Percentiles rank a stretch among this genome's conserved stretches.
phyloP scores from a whole-genome alignment of 805 yeast species.

The Candida arabinofermentans region DNA sequence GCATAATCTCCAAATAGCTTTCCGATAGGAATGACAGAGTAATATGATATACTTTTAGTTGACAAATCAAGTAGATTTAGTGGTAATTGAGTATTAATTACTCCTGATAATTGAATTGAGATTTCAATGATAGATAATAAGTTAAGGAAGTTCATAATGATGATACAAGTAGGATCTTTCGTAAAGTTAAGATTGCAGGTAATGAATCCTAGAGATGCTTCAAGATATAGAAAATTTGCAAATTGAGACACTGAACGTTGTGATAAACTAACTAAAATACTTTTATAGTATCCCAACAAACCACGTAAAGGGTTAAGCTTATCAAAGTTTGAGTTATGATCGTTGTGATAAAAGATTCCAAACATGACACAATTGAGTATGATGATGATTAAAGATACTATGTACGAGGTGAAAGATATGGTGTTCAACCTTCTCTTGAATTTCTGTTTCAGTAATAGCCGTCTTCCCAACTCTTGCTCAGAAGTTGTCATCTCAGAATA shows the following conservation, averaged over 20 bases:
- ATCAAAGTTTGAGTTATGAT: not conserved
- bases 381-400: not conserved
- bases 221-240: not conserved
- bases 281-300: not conserved
- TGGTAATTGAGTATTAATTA: no score
- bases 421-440: not conserved
- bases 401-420: not conserved
- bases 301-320: not conserved
- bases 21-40: not conserved
- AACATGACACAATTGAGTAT: not conserved
- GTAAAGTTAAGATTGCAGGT: not conserved
- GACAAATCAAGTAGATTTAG: not conserved
- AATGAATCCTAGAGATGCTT: not conserved
- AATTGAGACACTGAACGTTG: not conserved
- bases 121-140: not conserved
- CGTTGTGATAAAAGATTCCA: not conserved
- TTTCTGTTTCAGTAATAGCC: not conserved
- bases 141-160: not conserved
- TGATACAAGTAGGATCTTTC: not conserved
- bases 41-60: not conserved
- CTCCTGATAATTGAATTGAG: not conserved
- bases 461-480: not conserved
- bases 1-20: no score
- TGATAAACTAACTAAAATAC: not conserved
- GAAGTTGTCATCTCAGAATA: not conserved